A percentile compares a stretch with the other conserved stretches of the same genome.
Conservation (phyloP, 2,329 filamentous ascomycete genomes). For the Arthrobotrys sinensis region DNA sequence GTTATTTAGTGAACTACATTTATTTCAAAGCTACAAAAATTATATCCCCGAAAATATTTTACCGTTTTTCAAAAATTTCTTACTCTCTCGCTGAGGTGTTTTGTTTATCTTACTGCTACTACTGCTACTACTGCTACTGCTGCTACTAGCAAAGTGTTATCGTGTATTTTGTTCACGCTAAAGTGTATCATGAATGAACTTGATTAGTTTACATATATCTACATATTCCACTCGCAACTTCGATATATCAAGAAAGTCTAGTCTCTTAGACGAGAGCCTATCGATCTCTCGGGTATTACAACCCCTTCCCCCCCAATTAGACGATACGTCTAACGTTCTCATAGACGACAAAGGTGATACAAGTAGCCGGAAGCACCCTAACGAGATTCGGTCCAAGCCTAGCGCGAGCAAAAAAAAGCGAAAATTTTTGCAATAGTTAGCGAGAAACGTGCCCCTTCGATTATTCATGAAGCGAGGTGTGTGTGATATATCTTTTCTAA, state of each 20-base stretch:
- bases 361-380: constrained; percentile 91
- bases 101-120: background rate
- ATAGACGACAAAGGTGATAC: constrained; percentile 96
- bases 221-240: background rate
- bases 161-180: background rate
- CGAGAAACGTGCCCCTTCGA: background rate
- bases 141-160: constrained; percentile 10
- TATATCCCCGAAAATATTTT: constrained; percentile 27
- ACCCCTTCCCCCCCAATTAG: constrained; percentile 5
- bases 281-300: background rate
- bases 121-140: background rate
- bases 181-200: constrained; percentile 28
- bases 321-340: constrained; percentile 81
- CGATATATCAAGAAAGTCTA: background rate
- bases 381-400: constrained; percentile 85
- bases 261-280: no score
- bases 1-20: constrained; percentile 25
- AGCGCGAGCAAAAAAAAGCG: constrained; percentile 8
- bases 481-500: background rate
- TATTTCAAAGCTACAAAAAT: constrained; percentile 30
- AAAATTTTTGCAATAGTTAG: constrained; percentile 29
- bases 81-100: background rate
- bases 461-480: background rate
- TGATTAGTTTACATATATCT: constrained; percentile 14
- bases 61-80: constrained; percentile 15